These are phyloP conservation scores for Huntiella bhutanensis DNA, from an alignment of 2,329 filamentous ascomycete species.

Conservation along the genomic window DNA sequence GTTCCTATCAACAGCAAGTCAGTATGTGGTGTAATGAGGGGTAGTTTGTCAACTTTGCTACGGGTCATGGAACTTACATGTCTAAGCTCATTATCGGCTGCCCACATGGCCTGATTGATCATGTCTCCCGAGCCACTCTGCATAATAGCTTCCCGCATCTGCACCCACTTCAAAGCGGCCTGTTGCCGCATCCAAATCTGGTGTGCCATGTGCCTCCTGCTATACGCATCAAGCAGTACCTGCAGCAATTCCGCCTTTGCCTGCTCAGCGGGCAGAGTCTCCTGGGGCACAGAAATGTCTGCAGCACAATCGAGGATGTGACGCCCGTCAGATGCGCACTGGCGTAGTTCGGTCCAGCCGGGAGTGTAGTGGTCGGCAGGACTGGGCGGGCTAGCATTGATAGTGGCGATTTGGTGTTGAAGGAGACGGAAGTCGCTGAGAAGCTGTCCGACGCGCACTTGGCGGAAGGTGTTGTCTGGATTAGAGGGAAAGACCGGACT, in stretches of 20 bases:
- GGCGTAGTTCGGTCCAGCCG: slow-evolving; percentile 41
- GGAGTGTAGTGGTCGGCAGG: slow-evolving; percentile 43
- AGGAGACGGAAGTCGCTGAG: slow-evolving; percentile 42
- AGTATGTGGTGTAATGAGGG: background rate
- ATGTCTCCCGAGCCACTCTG: slow-evolving; percentile 22
- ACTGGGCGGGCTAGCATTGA: slow-evolving; percentile 33
- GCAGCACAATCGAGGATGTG: slow-evolving; percentile 46
- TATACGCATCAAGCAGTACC: slow-evolving; percentile 39
- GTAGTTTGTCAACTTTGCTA: too few species aligned
- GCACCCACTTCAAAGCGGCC: slow-evolving; percentile 40
- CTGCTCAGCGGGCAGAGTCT: slow-evolving; percentile 13
- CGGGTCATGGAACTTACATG: slow-evolving; percentile 24
- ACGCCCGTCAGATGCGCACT: slow-evolving; percentile 43
- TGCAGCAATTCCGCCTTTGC: slow-evolving; percentile 7
- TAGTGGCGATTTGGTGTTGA: slow-evolving; percentile 42
- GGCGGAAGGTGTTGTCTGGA: slow-evolving; percentile 42
- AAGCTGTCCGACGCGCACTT: slow-evolving; percentile 40
- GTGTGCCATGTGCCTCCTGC: slow-evolving; percentile 42
- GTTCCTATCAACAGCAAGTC: slow-evolving; percentile 25
- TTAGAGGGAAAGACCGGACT: background rate
- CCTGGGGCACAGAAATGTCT: slow-evolving; percentile 37
- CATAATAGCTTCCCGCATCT: slow-evolving; percentile 33
- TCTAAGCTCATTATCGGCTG: slow-evolving; percentile 38
- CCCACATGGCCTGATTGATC: slow-evolving; percentile 26
- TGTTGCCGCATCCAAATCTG: slow-evolving; percentile 45